Evolutionary conservation across 129 eudicot species (phyloP).

Genomic region (Helianthus annuus): HanXRQr2.0-SUNRISE NC_035443.2:65354317-65354816

Average conservation of each 20-base stretch:
- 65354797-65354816: too few relatives aligned
- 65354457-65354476: background rate
- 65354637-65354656: too few relatives aligned
- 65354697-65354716: background rate
- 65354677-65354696: background rate
- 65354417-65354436: too few relatives aligned
- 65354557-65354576: slow-evolving; percentile 30
- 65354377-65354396: too few relatives aligned
- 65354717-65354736: background rate
- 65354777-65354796: too few relatives aligned
- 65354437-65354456: too few relatives aligned
- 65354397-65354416: too few relatives aligned
- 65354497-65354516: background rate
- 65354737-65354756: background rate
- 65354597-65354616: slow-evolving; percentile 21
- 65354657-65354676: background rate
- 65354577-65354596: slow-evolving; percentile 14
- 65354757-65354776: background rate
- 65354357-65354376: too few relatives aligned
- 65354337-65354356: too few relatives aligned
- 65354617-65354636: slow-evolving; percentile 35
- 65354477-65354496: slow-evolving; percentile 12
- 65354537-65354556: slow-evolving; percentile 24
- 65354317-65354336: too few relatives aligned
- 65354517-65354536: slow-evolving; percentile 33